Conservation (phyloP, 2,329 filamentous ascomycete species). For the Pyrenophora teres region DNA sequence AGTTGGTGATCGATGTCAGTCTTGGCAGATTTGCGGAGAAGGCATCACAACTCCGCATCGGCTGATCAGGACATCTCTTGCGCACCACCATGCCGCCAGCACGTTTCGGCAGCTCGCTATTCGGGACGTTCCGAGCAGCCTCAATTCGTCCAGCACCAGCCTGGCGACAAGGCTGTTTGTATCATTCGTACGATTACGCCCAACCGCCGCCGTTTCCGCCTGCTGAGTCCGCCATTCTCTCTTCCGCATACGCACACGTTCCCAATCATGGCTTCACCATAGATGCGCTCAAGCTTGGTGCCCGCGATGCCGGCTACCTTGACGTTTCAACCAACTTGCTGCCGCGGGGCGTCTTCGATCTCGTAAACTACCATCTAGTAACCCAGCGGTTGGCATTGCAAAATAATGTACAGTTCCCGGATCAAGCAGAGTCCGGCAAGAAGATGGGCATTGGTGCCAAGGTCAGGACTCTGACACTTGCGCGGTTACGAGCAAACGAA, state of each 20-base stretch:
- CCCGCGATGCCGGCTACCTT: conserved; percentile 81
- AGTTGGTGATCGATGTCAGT: conserved; percentile 17
- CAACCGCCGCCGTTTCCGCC: conserved; percentile 65
- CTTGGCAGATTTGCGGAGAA: conserved; percentile 30
- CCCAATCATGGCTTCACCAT: conserved; percentile 81
- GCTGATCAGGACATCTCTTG: conserved; percentile 15
- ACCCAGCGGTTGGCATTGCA: conserved; percentile 66
- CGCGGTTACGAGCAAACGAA: conserved; percentile 74
- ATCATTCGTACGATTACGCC: conserved; percentile 46
- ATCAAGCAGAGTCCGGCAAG: conserved; percentile 39
- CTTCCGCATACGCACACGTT: conserved; percentile 78
- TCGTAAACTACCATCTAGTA: conserved; percentile 78
- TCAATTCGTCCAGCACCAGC: conserved; percentile 21
- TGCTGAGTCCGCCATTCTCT: conserved; percentile 76
- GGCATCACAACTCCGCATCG: conserved; percentile 23
- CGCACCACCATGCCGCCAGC: conserved; percentile 36
- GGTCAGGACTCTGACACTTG: conserved; percentile 74
- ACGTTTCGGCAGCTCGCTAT: conserved; percentile 30
- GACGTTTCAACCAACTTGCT: conserved; percentile 86
- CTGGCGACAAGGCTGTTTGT: conserved; percentile 28
- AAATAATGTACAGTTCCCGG: conserved; percentile 52
- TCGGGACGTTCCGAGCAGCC: conserved; percentile 32
- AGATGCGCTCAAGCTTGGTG: conserved; percentile 74
- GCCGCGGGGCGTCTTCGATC: conserved; percentile 76
- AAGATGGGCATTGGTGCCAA: conserved; percentile 62